Percentiles rank a stretch among this genome's conserved stretches.
phyloP scores from a whole-genome alignment of 108 stramenopile genomes.

The Skeletonema potamos region DNA sequence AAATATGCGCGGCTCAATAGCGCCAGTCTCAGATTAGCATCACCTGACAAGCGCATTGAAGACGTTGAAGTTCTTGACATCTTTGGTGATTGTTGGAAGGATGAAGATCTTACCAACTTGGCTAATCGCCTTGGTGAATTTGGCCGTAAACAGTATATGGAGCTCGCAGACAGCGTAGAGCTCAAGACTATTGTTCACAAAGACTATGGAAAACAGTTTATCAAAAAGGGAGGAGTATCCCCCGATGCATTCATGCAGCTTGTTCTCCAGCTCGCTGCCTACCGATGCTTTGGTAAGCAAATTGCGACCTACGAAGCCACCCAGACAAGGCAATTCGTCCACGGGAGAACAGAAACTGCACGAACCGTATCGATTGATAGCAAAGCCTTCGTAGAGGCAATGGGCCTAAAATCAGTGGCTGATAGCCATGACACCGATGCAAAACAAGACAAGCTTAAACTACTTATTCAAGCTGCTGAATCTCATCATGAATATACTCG shows the following conservation, averaged over 20 bases:
- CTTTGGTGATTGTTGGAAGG: not conserved
- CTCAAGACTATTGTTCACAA: slow-evolving; percentile 40
- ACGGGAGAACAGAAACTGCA: slow-evolving; percentile 72
- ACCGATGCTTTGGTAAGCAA: slow-evolving; percentile 52
- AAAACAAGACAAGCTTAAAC: not conserved
- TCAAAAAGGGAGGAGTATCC: slow-evolving; percentile 52
- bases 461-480: not conserved
- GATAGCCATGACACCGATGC: slow-evolving; percentile 24
- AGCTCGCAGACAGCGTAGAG: slow-evolving; percentile 16
- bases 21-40: not conserved
- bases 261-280: slow-evolving; percentile 74
- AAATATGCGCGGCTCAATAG: slow-evolving; percentile 21
- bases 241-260: slow-evolving; percentile 77
- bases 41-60: not conserved
- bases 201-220: slow-evolving; percentile 46
- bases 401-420: slow-evolving; percentile 35
- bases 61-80: not conserved
- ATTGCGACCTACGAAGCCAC: slow-evolving; percentile 72
- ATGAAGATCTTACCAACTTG: not conserved
- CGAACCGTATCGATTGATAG: slow-evolving; percentile 48
- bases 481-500: not conserved
- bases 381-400: slow-evolving; percentile 37
- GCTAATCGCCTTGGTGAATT: not conserved
- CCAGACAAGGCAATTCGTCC: slow-evolving; percentile 53
- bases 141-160: not conserved